Evolutionary conservation across 805 yeast genomes (phyloP), one percentile per base, ranked within the genome.

Genomic region (Starmerella potacharoeniae): DNA sequence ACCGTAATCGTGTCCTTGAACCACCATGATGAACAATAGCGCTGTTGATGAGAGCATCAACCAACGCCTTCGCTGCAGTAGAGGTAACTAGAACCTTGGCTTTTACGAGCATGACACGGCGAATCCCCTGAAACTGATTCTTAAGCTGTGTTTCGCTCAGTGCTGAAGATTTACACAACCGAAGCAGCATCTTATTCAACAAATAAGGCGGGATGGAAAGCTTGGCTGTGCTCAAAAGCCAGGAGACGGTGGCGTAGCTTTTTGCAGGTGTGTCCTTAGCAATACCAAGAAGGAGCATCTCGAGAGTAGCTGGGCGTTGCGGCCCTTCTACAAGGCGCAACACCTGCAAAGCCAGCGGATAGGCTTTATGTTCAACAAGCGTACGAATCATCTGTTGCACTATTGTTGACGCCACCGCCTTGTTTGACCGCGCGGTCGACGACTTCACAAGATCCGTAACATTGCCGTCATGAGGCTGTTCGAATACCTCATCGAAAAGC

Each of bases 91-190:
- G n/a, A 16, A n/a, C 9, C 1, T 28, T 11, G 46, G 43, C 13
- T 10, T 29, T 9, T 14, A 37, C 37, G 14, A 62, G 49, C 40
- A 67, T 49, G 7, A 63, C 41, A 22, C 48, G 42, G 17, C 63
- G 44, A n/a, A 64, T 41, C 16, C 55, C 46, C 33, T 56, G 57
- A 14, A 66, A 58, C 35, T 63, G 58, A 13, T 60, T 59, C 36
- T 54, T 58, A 30, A 65, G 56, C 50, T 62, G 64, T 14, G 61
- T 36, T 30, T 64, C 67, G 13, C 61, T 45, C 13, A 68, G 54
- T 10, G 44, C 44, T 4, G 60, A 53, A 16, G 63, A 57, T 9
- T 47, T 13, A 29, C 64, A 57, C 33, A 62, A 60, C 13, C 59
- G 58, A 8, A 55, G 29, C 11, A 66, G 58, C 62, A 67, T 58